These are phyloP conservation scores for Scedosporium boydii DNA, from an alignment of 2,329 filamentous ascomycete species.

Conservation along the genomic window DNA sequence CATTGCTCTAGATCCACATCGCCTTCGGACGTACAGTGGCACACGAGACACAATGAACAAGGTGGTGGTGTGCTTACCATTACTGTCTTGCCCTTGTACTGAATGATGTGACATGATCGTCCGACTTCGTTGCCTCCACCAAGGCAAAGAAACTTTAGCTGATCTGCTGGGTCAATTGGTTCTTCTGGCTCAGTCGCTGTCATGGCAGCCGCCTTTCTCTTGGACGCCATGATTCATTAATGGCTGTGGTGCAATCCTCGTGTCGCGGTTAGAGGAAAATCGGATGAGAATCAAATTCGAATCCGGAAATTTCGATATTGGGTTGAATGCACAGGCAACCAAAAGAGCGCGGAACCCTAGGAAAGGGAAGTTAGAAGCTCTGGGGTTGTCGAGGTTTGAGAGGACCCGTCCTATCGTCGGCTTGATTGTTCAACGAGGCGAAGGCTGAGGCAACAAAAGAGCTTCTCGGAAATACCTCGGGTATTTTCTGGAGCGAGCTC, in stretches of 20 bases:
- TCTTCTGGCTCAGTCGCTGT: constrained; percentile 54
- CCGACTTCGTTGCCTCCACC: constrained; percentile 97
- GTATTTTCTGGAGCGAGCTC: not conserved
- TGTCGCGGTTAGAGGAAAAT: not conserved
- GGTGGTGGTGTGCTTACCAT: constrained; percentile 54
- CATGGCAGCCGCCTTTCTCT: constrained; percentile 59
- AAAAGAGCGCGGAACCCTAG: too few species aligned
- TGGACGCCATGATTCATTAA: constrained; percentile 64
- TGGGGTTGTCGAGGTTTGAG: not conserved
- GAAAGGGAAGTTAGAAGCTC: too few species aligned
- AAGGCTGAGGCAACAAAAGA: not conserved
- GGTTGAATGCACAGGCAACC: too few species aligned
- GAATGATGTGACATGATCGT: constrained; percentile 91
- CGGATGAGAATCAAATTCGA: not conserved
- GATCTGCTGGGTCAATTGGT: constrained; percentile 84
- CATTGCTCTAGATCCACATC: not conserved
- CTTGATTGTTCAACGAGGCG: too few species aligned
- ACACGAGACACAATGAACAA: not conserved
- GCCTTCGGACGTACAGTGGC: not conserved
- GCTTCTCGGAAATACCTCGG: not conserved
- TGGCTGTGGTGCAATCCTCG: not conserved
- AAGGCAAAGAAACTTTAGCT: constrained; percentile 87
- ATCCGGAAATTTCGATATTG: too few species aligned
- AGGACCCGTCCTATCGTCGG: not conserved
- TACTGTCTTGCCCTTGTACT: constrained; percentile 98